Base-by-base conservation (phyloP, 2,329 filamentous ascomycete species). In the Beauveria brongniartii region DNA sequence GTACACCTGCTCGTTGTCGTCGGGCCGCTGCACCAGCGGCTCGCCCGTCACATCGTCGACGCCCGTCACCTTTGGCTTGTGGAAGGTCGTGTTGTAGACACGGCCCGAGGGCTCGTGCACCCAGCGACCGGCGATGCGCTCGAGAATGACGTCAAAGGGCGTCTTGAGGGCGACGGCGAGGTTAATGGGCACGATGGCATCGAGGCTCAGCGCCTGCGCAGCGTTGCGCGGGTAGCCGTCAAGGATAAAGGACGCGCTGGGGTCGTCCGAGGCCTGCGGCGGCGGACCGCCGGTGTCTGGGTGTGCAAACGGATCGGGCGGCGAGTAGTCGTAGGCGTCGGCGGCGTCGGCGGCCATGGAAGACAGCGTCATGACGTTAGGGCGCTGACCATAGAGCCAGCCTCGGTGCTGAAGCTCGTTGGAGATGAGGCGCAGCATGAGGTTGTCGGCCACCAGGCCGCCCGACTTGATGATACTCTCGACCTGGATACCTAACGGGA, bases 181-280 rank as follows among this genome's bases (percentile, higher is more conserved):
- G 75, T 99, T 99, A 72, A 99, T 92, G n/a, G 93, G 92, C 37
- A 97, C 84, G 40, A 97, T 81, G 51, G 79, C 77, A 71, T 96
- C 92, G 53, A 97, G 82, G 61, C 87, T 87, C 47, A 77, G 73
- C 30, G 92, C 94, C 75, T 99, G 94, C 3, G 78, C 71, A 1
- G 90, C 89, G 7, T 91, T 99, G 65, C 94, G 89, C 2, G 94
- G 94, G 74, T 97, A 99, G 18, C 94, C 94, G 72, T 99, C 94
- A 58, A 99, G 88, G 65, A 99, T 89, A 73, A 97, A 97, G 1
- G 92, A 96, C 9, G 92, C 91, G 1, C 85, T 78, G 0, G 92
- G 89, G 64, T 88, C 82, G 47, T 94, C 82, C 54, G 87, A 85
- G 51, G 80, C 78, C 59, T 75, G 74, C 34, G 75, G 75, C 63